These are phyloP conservation scores for Primulina huaijiensis DNA, from an alignment of 257 asterid genomes.

Conservation along the genomic window DNA sequence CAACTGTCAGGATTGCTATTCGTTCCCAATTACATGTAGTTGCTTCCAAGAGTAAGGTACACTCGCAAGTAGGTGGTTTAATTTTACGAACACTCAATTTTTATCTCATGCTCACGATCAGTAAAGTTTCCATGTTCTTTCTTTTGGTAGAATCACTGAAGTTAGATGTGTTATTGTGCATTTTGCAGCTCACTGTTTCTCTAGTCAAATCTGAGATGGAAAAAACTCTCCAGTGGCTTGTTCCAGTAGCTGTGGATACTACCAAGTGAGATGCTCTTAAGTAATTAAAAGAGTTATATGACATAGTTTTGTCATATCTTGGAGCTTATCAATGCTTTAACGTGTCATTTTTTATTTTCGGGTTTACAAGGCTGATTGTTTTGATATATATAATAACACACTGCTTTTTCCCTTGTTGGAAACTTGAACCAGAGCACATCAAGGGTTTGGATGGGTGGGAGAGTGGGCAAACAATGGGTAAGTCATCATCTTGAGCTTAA, in stretches of 20 bases:
- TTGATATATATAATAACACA: constrained; percentile 22
- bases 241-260: constrained; percentile 87
- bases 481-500: constrained; percentile 24
- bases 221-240: constrained; percentile 89
- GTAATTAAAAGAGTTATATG: constrained; percentile 5
- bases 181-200: constrained; percentile 66
- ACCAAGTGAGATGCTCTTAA: constrained; percentile 51
- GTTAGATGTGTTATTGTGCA: constrained; percentile 20
- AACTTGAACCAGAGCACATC: constrained; percentile 73
- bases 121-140: not conserved
- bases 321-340: constrained; percentile 1
- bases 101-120: not conserved
- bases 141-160: constrained; percentile 19
- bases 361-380: not conserved
- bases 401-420: constrained; percentile 24
- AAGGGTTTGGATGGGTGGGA: constrained; percentile 99
- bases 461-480: constrained; percentile 98
- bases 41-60: constrained; percentile 64
- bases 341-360: too few species aligned
- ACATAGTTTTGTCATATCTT: not conserved
- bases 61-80: not conserved
- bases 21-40: constrained; percentile 47
- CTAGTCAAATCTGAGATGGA: constrained; percentile 94
- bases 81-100: too few species aligned
- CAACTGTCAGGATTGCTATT: constrained; percentile 56